Evolutionary conservation across 2,329 filamentous ascomycete genomes (phyloP).

Genomic region (Colletotrichum sp.): DNA sequence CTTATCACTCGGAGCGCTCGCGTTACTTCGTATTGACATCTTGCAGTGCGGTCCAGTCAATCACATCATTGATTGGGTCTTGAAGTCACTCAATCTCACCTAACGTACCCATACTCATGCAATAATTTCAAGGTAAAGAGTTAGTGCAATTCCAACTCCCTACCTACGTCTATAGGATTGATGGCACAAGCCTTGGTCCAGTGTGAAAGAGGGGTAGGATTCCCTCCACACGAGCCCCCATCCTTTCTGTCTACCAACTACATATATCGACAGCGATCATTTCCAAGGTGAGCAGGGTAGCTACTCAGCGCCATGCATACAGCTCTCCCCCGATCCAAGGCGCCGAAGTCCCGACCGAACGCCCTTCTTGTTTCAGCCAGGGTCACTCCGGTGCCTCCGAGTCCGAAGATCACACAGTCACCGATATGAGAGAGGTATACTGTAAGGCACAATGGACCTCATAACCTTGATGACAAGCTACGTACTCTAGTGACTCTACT

Average conservation of each 20-base stretch:
- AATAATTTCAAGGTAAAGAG: not conserved
- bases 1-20: fast-evolving
- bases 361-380: not conserved
- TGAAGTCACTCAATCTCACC: not conserved
- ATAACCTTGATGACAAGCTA: not conserved
- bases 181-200: not conserved
- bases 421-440: not conserved
- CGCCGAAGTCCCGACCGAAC: not conserved
- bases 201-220: not conserved
- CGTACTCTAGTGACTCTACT: not conserved
- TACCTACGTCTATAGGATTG: fast-evolving
- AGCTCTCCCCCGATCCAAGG: not conserved
- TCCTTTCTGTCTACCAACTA: not conserved
- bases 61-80: not conserved
- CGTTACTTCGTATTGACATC: not conserved
- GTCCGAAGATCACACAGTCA: not conserved
- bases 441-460: not conserved
- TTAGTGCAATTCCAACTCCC: fast-evolving
- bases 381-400: not conserved
- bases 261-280: not conserved
- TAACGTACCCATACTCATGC: fast-evolving
- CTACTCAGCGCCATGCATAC: not conserved
- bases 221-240: fast-evolving
- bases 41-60: not conserved
- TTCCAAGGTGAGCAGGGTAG: not conserved